Base-by-base conservation (phyloP, 148 eudicot genomes). In the Amaranthus cruentus region DNA sequence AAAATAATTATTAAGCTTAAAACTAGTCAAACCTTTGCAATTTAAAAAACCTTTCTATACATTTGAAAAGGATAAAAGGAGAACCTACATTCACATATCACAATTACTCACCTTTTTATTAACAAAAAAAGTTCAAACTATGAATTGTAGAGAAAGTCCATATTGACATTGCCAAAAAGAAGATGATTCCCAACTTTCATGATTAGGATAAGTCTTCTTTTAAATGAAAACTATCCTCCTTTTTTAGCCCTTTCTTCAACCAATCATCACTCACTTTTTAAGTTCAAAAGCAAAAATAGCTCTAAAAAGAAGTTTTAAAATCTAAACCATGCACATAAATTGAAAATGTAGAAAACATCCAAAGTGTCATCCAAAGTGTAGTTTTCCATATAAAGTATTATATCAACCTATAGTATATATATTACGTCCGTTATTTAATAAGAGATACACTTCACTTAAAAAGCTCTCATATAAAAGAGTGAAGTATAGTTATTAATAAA, bases 301-400 rank as follows among this genome's bases (percentile, higher is more conserved):
- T 28, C 38, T 28, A 28, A 28, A 77, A 76, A 48, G 66, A 56
- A 57, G 70, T 58, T 66, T 65, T 77, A 47, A 63, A 21, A 7
- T 14, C 49, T 44, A n/a, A 47, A 11, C 5, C 61, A 76, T 78
- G 80, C 68, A 72, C 43, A 78, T 53, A 50, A 28, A 53, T 78
- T 72, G 66, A 72, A 77, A 78, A 48, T 21, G 57, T 43, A 72
- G 76, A 60, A 74, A 74, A 79, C 70, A 62, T 79, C 52, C 70
- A 62, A 78, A 47, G 55, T 5, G 14, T 28, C 70, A 62, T 79
- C 52, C 70, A 62, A 78, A 47, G 55, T 5, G 14, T 28, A 28
- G 38, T 28, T 28, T 28, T 28, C 38, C 38, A 28, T 28, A 28
- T 28, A 28, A 28, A 28, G 38, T 28, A 28, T 28, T 28, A 28